phyloP scores from a whole-genome alignment of 192 early-diverging fungal genomes.

The Entomortierella chlamydospora region DNA sequence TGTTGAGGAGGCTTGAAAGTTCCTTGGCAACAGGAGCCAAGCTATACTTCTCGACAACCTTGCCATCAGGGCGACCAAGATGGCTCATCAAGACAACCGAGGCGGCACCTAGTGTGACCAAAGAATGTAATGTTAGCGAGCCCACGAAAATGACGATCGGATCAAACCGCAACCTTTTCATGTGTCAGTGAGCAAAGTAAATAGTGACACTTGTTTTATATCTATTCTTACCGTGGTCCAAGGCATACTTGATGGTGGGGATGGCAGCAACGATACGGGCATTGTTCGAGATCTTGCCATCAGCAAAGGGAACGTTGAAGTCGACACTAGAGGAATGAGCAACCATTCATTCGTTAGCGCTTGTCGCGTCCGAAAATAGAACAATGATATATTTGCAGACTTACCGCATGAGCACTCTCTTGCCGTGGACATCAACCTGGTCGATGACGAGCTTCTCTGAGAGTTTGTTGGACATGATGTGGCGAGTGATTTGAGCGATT shows the following conservation, averaged over 20 bases:
- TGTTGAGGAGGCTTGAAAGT: conserved; percentile 78
- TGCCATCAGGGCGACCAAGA: conserved; percentile 96
- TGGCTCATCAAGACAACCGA: conserved; percentile 96
- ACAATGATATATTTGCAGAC: conserved; percentile 3
- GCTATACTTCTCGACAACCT: conserved; percentile 88
- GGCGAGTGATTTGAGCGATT: conserved; percentile 44
- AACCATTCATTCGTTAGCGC: background rate
- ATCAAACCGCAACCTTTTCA: conserved; percentile 22
- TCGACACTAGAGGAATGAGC: conserved; percentile 76
- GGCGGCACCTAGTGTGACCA: conserved; percentile 69
- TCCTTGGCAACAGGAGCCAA: conserved; percentile 92
- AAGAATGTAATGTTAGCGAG: background rate
- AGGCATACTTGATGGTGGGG: conserved; percentile 92
- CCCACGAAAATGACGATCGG: background rate
- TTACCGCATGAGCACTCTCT: conserved; percentile 93
- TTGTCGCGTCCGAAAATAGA: background rate
- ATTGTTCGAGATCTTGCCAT: conserved; percentile 95
- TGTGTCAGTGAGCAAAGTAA: conserved; percentile 16
- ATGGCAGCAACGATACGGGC: conserved; percentile 95
- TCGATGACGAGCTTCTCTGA: conserved; percentile 89
- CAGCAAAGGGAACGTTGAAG: conserved; percentile 99
- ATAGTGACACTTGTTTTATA: background rate
- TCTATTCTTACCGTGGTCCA: conserved; percentile 76
- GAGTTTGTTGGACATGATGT: conserved; percentile 69
- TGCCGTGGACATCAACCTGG: conserved; percentile 85